Percentiles rank a stretch among this genome's conserved stretches.
Conservation (phyloP, 2,329 filamentous ascomycete species). For the Fusarium xylarioides region DNA sequence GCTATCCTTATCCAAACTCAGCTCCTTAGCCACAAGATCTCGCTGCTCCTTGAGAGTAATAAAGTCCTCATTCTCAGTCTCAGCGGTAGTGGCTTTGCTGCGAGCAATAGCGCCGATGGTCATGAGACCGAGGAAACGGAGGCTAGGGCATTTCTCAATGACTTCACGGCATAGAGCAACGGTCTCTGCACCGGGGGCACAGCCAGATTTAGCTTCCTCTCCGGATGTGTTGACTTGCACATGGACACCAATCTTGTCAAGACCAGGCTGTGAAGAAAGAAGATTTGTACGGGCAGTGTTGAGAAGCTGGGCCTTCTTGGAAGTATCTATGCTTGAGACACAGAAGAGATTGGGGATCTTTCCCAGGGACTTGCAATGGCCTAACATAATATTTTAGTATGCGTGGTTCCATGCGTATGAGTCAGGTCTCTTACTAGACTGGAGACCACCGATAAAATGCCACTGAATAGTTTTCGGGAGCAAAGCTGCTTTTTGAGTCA, state of each 20-base stretch:
- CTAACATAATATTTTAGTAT: constrained; percentile 52
- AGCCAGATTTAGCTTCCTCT: constrained; percentile 85
- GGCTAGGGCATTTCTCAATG: constrained; percentile 72
- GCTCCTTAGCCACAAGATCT: constrained; percentile 70
- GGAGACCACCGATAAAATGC: constrained; percentile 97
- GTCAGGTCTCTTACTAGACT: constrained; percentile 64
- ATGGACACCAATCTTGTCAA: constrained; percentile 72
- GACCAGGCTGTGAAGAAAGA: constrained; percentile 50
- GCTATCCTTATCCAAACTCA: constrained; percentile 55
- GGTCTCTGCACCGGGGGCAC: constrained; percentile 71
- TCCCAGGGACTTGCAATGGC: constrained; percentile 89
- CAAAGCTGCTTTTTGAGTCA: constrained; percentile 83
- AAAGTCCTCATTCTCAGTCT: constrained; percentile 94
- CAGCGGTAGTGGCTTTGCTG: constrained; percentile 75
- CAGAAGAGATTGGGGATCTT: constrained; percentile 89
- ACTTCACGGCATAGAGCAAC: constrained; percentile 75
- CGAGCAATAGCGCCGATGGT: constrained; percentile 95
- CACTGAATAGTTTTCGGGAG: constrained; percentile 82
- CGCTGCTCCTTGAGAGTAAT: constrained; percentile 71
- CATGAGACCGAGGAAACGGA: constrained; percentile 87
- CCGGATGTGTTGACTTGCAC: constrained; percentile 97
- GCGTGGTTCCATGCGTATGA: not conserved
- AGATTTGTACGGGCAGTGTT: constrained; percentile 77
- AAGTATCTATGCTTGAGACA: constrained; percentile 87
- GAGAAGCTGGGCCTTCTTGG: constrained; percentile 86